Evolutionary conservation across 495 filamentous ascomycete genomes (phyloP).

Genomic region (Sphaerosporella brunnea): DNA sequence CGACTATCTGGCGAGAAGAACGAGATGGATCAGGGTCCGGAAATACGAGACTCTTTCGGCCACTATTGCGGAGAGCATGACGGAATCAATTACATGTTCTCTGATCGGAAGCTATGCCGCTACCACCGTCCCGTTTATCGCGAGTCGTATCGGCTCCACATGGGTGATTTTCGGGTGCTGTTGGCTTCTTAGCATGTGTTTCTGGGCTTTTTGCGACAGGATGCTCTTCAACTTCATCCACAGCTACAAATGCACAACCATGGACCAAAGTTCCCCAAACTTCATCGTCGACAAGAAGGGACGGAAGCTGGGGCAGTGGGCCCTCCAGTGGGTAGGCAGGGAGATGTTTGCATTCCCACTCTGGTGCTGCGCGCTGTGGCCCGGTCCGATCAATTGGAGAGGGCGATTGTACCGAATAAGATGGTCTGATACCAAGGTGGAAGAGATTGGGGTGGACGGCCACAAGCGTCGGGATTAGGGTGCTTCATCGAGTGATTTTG

Average conservation of each 20-base stretch:
- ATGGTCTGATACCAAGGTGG: conserved; percentile 39
- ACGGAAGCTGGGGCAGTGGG: conserved; percentile 50
- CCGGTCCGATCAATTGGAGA: conserved; percentile 73
- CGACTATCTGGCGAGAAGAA: conserved; percentile 65
- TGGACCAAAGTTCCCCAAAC: conserved; percentile 51
- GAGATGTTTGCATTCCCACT: conserved; percentile 71
- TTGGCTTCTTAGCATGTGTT: conserved; percentile 46
- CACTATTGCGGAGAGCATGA: conserved; percentile 85
- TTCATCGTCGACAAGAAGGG: conserved; percentile 41
- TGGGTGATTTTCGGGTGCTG: conserved; percentile 49
- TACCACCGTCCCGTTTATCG: conserved; percentile 51
- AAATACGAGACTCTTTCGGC: conserved; percentile 86
- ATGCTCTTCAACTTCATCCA: conserved; percentile 57
- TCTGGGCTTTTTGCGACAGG: conserved; percentile 62
- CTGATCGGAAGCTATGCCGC: conserved; percentile 60
- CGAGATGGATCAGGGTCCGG: conserved; percentile 80
- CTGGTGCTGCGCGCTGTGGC: conserved; percentile 67
- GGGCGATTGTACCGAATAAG: conserved; percentile 67
- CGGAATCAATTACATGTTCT: conserved; percentile 73
- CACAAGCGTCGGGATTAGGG: neutral
- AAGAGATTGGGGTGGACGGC: conserved; percentile 12
- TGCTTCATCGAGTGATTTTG: neutral
- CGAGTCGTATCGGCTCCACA: conserved; percentile 34
- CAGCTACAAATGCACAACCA: conserved; percentile 46
- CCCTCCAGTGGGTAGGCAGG: conserved; percentile 67